These are phyloP conservation scores for Apophysomyces sp. DNA, from an alignment of 371 early-diverging fungal genomes.

Conservation along the genomic window DNA sequence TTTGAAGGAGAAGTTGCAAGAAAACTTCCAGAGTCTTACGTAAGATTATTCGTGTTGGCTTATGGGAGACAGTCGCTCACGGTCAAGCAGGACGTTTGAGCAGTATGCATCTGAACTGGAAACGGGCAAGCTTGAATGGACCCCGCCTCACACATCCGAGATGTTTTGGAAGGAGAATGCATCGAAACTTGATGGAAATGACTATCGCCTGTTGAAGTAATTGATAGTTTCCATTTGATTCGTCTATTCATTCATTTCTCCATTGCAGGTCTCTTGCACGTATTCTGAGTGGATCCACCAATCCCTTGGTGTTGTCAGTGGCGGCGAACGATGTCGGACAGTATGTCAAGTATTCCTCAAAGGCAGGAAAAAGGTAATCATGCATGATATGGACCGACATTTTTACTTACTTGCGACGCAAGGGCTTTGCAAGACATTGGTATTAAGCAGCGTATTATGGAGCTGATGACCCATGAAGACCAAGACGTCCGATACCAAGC, in stretches of 20 bases:
- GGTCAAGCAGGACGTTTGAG: constrained; percentile 79
- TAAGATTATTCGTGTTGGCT: constrained; percentile 16
- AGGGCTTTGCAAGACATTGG: constrained; percentile 87
- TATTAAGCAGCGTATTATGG: constrained; percentile 93
- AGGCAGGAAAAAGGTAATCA: constrained; percentile 75
- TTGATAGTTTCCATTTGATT: not conserved
- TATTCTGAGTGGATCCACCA: constrained; percentile 64
- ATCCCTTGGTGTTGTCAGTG: constrained; percentile 74
- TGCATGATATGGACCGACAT: not conserved
- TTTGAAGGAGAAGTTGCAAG: constrained; percentile 72
- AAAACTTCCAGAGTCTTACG: constrained; percentile 75
- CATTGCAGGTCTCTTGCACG: constrained; percentile 58
- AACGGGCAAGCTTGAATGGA: constrained; percentile 90
- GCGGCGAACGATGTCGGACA: constrained; percentile 94
- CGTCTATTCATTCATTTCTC: not conserved
- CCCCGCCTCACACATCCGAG: constrained; percentile 89
- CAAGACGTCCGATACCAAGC: constrained; percentile 91
- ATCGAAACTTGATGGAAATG: constrained; percentile 71
- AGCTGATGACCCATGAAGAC: constrained; percentile 86
- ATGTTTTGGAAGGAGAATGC: constrained; percentile 93
- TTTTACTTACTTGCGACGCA: not conserved
- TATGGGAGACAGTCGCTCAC: not conserved
- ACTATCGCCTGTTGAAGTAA: constrained; percentile 71
- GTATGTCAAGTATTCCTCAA: constrained; percentile 82
- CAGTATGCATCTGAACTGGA: constrained; percentile 88